Evolutionary conservation across 805 yeast genomes (phyloP), one percentile per base, ranked within the genome.

Genomic region (Cyberlindnera euphorbiae): DNA sequence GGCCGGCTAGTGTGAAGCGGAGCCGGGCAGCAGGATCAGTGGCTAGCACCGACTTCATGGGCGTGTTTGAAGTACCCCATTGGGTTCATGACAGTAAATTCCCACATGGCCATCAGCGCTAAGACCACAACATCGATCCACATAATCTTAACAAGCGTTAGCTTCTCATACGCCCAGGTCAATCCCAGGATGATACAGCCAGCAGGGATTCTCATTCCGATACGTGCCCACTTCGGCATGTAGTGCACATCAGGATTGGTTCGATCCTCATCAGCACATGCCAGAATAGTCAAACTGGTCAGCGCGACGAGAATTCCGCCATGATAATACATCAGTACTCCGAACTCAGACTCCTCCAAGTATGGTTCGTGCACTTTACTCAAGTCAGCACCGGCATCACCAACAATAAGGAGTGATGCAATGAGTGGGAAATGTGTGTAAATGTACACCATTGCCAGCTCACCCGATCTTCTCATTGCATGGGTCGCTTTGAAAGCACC

Each of bases 361-460:
- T 53, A 49, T 11, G 37, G 47, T 11, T 47, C 56, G 17, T 61
- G 63, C 14, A 58, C 31, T 16, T 54, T 47, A 10, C 66, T 56
- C 35, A 76, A 49, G 17, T 73, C 77, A 2, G 73, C 75, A 14
- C 73, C 78, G 4, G 81, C 69, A 58, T 77, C 82, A 2, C 82
- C 83, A 19, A 76, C 70, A 22, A 77, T 59, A 22, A 76, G 65
- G 34, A 77, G 52, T 1, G 73, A 51, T 0, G 73, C 77, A 32
- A 74, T 65, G 28, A 75, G 55, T 0, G 79, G 76, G 25, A 76
- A 43, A 47, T 78, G 84, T 8, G 55, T 31, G 41, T 64, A 63
- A 5, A 71, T 55, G 71, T 71, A 78, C 1, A 45, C 1, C 21
- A 66, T 50, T 1, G 82, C 81, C 1, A 73, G 59, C 18, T 27